Evolutionary conservation across 495 filamentous ascomycete genomes (phyloP).

Genomic region (Aspergillus avenaceus): DNA sequence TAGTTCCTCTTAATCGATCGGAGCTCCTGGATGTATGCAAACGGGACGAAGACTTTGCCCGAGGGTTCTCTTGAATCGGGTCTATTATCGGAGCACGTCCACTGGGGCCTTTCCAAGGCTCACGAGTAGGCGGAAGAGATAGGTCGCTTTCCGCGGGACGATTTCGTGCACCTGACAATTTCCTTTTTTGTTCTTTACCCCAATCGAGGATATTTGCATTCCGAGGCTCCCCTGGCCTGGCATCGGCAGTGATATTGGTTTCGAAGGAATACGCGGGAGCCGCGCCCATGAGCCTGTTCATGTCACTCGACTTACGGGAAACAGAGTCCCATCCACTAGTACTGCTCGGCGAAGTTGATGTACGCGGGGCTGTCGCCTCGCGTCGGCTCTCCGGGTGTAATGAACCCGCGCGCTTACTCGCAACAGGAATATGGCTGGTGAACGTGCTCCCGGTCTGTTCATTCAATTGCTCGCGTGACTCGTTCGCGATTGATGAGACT

Average conservation of each 20-base stretch:
- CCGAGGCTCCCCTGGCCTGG: constrained; percentile 18
- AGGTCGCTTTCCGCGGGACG: constrained; percentile 25
- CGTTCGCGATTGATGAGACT: constrained; percentile 45
- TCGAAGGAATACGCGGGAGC: constrained; percentile 22
- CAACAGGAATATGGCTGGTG: constrained; percentile 19
- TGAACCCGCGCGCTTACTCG: constrained; percentile 15
- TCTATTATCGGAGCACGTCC: constrained; percentile 42
- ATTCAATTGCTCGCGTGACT: constrained; percentile 10
- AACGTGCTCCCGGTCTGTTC: constrained; percentile 11
- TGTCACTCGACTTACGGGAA: constrained; percentile 41
- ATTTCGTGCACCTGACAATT: constrained; percentile 23
- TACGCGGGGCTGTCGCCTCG: constrained; percentile 4
- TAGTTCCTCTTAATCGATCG: constrained; percentile 10
- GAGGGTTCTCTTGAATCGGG: constrained; percentile 24
- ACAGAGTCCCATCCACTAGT: constrained; percentile 45
- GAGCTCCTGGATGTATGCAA: constrained; percentile 13
- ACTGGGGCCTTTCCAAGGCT: constrained; percentile 50
- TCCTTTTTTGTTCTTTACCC: constrained; percentile 31
- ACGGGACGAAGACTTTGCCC: constrained; percentile 23
- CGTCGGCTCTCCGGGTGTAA: constrained; percentile 1
- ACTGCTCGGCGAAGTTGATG: constrained; percentile 11
- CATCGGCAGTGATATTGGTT: constrained; percentile 5
- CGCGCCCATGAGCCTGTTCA: constrained; percentile 22
- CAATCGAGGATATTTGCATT: constrained; percentile 24
- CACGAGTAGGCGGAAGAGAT: constrained; percentile 20